A percentile compares a stretch with the other conserved stretches of the same genome.
Conservation (phyloP, 345 rosid species). For the Sisymbrium irio region DNA sequence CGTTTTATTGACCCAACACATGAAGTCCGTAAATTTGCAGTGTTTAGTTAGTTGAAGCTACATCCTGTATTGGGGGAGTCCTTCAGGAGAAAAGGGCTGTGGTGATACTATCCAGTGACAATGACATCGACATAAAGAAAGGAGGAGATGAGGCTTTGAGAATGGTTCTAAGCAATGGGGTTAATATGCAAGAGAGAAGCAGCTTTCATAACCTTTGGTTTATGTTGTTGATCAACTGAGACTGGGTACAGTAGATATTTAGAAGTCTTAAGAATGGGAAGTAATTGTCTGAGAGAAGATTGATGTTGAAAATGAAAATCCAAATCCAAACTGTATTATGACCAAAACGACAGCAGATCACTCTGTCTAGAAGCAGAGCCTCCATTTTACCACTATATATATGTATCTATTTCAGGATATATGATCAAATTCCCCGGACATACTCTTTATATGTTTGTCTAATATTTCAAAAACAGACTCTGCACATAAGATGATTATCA, state of each 20-base stretch:
- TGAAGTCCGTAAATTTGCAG: too few relatives aligned
- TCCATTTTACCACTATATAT: background rate
- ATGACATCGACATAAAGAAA: too few relatives aligned
- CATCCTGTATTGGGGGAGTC: too few relatives aligned
- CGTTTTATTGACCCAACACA: too few relatives aligned
- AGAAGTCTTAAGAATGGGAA: background rate
- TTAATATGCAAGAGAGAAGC: background rate
- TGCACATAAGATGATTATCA: slow-evolving; percentile 18
- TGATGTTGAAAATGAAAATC: background rate
- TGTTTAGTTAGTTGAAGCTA: too few relatives aligned
- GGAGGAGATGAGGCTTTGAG: background rate
- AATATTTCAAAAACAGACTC: slow-evolving; percentile 12
- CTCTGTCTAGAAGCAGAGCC: slow-evolving; percentile 9
- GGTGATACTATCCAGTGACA: too few relatives aligned
- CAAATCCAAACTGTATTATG: slow-evolving; percentile 9
- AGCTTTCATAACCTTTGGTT: background rate
- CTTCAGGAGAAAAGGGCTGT: too few relatives aligned
- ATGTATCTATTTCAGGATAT: slow-evolving; percentile 10
- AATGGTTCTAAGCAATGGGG: background rate
- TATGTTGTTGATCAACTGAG: background rate
- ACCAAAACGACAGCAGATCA: slow-evolving; percentile 3
- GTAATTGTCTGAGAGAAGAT: background rate
- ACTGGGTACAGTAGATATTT: background rate
- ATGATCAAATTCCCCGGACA: background rate
- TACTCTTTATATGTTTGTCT: slow-evolving; percentile 1